Base-by-base conservation (phyloP, 495 filamentous ascomycete genomes). In the Penicillium simplicissimum region DNA sequence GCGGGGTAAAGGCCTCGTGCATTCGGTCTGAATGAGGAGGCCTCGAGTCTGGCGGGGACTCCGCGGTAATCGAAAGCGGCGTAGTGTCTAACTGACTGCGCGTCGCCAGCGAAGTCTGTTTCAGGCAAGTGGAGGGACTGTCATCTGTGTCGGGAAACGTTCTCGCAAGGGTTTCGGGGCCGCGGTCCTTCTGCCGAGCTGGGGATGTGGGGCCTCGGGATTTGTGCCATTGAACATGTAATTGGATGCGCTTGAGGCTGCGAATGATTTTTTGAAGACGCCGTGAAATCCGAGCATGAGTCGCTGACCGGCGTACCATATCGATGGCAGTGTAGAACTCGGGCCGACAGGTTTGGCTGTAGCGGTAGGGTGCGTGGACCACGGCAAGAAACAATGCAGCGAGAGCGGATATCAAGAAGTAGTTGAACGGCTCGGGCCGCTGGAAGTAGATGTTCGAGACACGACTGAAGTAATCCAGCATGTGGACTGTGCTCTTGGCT, bases 281-380 rank as follows among this genome's bases (percentile, higher is more conserved):
- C 33, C 77, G 63, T 21, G 74, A 78, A 13, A 70, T 75, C 15
- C 68, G 66, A 5, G 70, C 74, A 4, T 72, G 65, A 1, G 73
- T 76, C 0, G 74, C 73, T 13, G 77, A 86, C 38, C 87, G 85
- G 58, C 91, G 85, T 33, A 96, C 87, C 52, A 94, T 81, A 49
- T 93, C 90, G 5, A 94, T 83, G 0, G 89, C 91, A 70, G 87
- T 85, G 71, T 92, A 92, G 67, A 94, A 96, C 69, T 93, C 91
- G 15, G 84, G 82, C 4, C 89, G 82, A 67, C 89, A 91, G n/a
- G 79, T 67, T 9, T 82, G 77, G 60, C 84, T 88, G 71, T 93
- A 96, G 35, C 85, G 82, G 1, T 86, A 76, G 0, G 91, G 90
- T 0, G 90, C 89, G 70, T 96, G 91, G 9, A 87, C 83, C 0